phyloP scores from a whole-genome alignment of 345 rosid genomes.

The Salix brachista region DNA sequence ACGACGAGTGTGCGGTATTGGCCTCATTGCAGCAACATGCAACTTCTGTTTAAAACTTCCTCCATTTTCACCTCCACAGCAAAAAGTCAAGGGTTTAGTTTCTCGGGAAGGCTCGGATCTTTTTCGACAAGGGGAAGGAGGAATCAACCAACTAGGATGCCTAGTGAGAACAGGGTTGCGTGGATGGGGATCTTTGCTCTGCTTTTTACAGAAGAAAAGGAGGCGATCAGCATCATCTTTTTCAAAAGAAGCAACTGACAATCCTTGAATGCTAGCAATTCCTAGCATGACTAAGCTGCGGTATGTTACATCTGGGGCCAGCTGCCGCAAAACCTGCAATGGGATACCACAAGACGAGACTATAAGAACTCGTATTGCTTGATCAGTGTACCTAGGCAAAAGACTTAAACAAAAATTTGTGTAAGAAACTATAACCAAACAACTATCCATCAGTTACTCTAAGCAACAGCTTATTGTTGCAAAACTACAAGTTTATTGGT shows the following conservation, averaged over 20 bases:
- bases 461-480: neutral
- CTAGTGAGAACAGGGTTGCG: slow-evolving; percentile 31
- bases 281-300: slow-evolving; percentile 91
- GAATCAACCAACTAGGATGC: slow-evolving; percentile 72
- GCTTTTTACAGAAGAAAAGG: slow-evolving; percentile 65
- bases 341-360: slow-evolving; percentile 16
- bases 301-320: slow-evolving; percentile 87
- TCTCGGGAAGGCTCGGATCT: slow-evolving; percentile 53
- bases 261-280: slow-evolving; percentile 92
- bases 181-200: slow-evolving; percentile 35
- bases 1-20: slow-evolving; percentile 74
- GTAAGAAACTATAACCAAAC: neutral
- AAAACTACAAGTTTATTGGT: neutral
- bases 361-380: neutral
- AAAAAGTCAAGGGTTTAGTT: slow-evolving; percentile 33
- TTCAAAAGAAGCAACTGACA: slow-evolving; percentile 94
- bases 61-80: slow-evolving; percentile 51
- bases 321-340: slow-evolving; percentile 79
- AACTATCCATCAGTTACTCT: neutral
- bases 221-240: slow-evolving; percentile 91
- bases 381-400: neutral
- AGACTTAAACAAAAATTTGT: neutral
- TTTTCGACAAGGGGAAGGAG: slow-evolving; percentile 80
- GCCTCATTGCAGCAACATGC: slow-evolving; percentile 77
- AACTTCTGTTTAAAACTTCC: slow-evolving; percentile 43